A percentile compares a stretch with the other conserved stretches of the same genome.
Conservation (phyloP, 2,329 filamentous ascomycete species). For the Torrubiella hemipterigena region DNA sequence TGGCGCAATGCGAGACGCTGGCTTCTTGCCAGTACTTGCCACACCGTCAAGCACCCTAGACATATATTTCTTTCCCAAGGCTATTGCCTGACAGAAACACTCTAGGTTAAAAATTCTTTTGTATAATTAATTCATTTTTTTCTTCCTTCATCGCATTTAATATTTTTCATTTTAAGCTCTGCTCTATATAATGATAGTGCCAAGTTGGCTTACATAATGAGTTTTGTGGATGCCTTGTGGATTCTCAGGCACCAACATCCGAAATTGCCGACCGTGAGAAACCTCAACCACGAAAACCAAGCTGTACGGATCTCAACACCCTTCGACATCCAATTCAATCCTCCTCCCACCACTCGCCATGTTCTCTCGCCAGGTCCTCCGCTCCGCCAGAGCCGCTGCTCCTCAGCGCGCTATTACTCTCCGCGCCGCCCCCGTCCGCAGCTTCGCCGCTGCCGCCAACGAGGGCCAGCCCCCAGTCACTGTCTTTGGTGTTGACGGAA, state of each 20-base stretch:
- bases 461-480: constrained; percentile 75
- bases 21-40: too few relatives aligned
- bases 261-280: constrained; percentile 30
- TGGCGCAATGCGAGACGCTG: too few relatives aligned
- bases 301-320: constrained; percentile 12
- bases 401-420: constrained; percentile 41
- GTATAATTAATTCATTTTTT: too few relatives aligned
- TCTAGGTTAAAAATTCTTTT: too few relatives aligned
- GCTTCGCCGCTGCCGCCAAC: constrained; percentile 64
- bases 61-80: too few relatives aligned
- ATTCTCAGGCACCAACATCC: constrained; percentile 25
- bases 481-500: constrained; percentile 92
- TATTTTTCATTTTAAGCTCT: neutral
- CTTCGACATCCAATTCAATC: constrained; percentile 11
- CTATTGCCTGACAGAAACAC: too few relatives aligned
- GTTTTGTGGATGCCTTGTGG: constrained; percentile 26
- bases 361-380: constrained; percentile 49
- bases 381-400: constrained; percentile 43
- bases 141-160: too few relatives aligned
- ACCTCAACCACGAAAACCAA: constrained; percentile 23
- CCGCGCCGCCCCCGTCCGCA: constrained; percentile 48
- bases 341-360: constrained; percentile 23
- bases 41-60: too few relatives aligned
- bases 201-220: too few relatives aligned
- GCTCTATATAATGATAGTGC: too few relatives aligned